Evolutionary conservation across 1,284 basidiomycete species (phyloP).

Genomic region (Tilletia setariae): DNA sequence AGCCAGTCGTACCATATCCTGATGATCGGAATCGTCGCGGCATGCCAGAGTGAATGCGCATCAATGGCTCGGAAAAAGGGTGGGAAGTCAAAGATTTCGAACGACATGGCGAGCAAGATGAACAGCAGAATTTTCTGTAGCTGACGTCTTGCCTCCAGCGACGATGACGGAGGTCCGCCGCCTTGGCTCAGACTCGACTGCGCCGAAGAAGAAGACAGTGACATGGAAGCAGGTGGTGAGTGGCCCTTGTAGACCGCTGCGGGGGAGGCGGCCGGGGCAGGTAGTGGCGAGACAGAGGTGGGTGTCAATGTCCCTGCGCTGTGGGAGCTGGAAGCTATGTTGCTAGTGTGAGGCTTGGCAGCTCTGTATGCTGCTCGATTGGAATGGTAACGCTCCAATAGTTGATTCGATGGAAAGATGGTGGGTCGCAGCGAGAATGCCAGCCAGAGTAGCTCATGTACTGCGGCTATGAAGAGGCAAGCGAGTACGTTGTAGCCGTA

Average conservation of each 20-base stretch:
- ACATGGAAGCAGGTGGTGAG: conserved; percentile 39
- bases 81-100: conserved; percentile 91
- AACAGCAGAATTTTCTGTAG: conserved; percentile 62
- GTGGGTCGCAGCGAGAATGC: conserved; percentile 37
- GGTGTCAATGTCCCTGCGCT: conserved; percentile 57
- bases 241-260: conserved; percentile 23
- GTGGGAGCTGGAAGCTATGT: conserved; percentile 24
- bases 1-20: conserved; percentile 67
- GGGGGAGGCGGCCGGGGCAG: conserved; percentile 6
- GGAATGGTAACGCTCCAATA: conserved; percentile 31
- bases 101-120: conserved; percentile 71
- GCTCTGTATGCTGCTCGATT: conserved; percentile 59
- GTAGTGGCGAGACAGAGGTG: neutral
- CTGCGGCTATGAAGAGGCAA: conserved; percentile 70
- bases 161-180: conserved; percentile 45
- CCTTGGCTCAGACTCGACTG: conserved; percentile 23
- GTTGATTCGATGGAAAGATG: conserved; percentile 28
- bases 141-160: conserved; percentile 50
- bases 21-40: conserved; percentile 76
- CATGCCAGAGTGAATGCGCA: conserved; percentile 92
- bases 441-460: conserved; percentile 77
- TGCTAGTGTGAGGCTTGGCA: conserved; percentile 55
- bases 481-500: conserved; percentile 92
- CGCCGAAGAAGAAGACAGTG: conserved; percentile 38
- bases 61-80: conserved; percentile 72